Base-by-base conservation (phyloP, 768 basidiomycete genomes). In the Artomyces pyxidatus region DNA sequence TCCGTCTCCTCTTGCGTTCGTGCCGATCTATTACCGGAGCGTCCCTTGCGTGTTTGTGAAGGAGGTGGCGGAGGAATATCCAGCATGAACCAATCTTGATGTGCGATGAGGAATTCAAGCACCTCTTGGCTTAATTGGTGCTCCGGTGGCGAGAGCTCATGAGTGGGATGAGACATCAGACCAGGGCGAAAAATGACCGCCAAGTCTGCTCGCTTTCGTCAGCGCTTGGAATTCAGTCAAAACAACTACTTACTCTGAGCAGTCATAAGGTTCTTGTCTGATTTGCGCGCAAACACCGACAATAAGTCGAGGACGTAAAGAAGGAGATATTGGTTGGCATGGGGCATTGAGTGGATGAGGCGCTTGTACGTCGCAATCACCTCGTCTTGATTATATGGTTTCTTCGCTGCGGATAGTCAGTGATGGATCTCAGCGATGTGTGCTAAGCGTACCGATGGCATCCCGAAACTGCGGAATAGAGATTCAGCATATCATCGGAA, bases 151-250 rank as follows among this genome's bases (percentile, higher is more conserved):
- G 78, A 79, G 72, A 94, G 79, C 59, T 91, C 88, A 61, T 97
- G 92, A 21, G 74, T 67, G 2, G 92, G 88, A 63, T 93, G 90
- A 8, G 90, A 88, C 51, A 99, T 82, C 4, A 99, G 71, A 16
- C 94, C 96, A 0, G 96, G 96, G 50, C 93, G 88, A 68, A 99
- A 99, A 56, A 98, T 95, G 40, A 95, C 87, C 16, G 95, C 96
- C 17, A 99, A 81, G 68, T 99, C 95, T 91, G 62, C 22, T 23
- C 6, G 27, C 22, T n/a, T n/a, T 16, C 12, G 19, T 19, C 14
- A 22, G 40, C 6, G 30, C 22, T 21, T 30, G 23, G 41, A 22
- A 14, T 3, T 22, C 11, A n/a, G 6, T 28, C 10, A 25, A 10
- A n/a, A n/a, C n/a, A n/a, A n/a, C n/a, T n/a, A 78, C 88, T 58